These are phyloP conservation scores for Aspergillus clavatus DNA, from an alignment of 2,329 filamentous ascomycete species.

Conservation along the genomic window DNA sequence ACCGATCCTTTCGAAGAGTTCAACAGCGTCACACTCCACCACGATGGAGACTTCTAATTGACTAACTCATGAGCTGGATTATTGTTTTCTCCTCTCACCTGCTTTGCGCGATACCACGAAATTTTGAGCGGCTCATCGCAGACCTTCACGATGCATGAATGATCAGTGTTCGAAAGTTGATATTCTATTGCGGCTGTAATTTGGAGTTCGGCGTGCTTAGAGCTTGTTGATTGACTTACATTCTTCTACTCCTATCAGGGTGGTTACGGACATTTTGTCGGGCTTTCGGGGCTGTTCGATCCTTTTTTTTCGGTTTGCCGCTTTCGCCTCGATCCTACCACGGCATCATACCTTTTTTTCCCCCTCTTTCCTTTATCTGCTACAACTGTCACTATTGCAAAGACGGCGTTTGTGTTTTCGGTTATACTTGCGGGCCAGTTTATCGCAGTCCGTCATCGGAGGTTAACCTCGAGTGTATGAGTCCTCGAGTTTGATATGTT, in stretches of 20 bases:
- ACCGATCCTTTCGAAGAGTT: constrained; percentile 96
- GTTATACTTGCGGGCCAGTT: constrained; percentile 8
- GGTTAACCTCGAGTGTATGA: background rate
- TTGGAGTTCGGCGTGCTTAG: constrained; percentile 25
- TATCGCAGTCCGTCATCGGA: background rate
- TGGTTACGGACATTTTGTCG: background rate
- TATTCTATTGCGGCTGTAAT: constrained; percentile 18
- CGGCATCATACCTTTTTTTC: no score
- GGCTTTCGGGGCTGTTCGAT: background rate
- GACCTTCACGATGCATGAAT: constrained; percentile 29
- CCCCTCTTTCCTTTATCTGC: constrained; percentile 3
- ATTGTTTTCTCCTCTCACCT: background rate
- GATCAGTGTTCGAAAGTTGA: constrained; percentile 25
- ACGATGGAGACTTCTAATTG: constrained; percentile 67
- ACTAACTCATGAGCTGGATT: constrained; percentile 5
- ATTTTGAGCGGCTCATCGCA: constrained; percentile 18
- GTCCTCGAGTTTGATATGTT: background rate
- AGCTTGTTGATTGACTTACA: constrained; percentile 13
- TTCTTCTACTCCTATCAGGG: background rate
- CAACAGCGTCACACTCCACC: constrained; percentile 94
- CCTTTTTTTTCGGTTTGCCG: background rate
- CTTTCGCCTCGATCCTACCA: constrained; percentile 7
- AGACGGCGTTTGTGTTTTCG: constrained; percentile 21
- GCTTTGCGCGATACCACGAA: constrained; percentile 8
- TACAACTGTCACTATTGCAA: constrained; percentile 18